phyloP scores from a whole-genome alignment of 768 basidiomycete species.

The Lactifluus pinguis region DNA sequence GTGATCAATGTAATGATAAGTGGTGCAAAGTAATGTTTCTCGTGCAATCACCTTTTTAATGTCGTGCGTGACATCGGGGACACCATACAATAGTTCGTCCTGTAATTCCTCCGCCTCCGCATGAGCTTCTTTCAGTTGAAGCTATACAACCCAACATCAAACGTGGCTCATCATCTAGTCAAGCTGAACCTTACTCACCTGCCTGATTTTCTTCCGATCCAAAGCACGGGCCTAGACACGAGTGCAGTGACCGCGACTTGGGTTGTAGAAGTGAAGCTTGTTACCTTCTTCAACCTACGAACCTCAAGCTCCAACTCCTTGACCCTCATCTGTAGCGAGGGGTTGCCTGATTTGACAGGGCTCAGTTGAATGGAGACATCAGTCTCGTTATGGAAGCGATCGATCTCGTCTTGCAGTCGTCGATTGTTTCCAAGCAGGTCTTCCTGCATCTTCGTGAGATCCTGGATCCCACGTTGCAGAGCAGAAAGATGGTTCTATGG shows the following conservation, averaged over 20 bases:
- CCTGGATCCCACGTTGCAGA: slow-evolving; percentile 1
- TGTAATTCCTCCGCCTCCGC: slow-evolving; percentile 32
- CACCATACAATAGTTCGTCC: slow-evolving; percentile 23
- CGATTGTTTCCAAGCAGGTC: background rate
- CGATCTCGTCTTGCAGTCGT: slow-evolving; percentile 2
- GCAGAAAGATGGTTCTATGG: slow-evolving; percentile 8
- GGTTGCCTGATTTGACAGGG: background rate
- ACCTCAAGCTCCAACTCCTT: slow-evolving; percentile 20
- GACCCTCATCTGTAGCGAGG: slow-evolving; percentile 19
- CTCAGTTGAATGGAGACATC: background rate
- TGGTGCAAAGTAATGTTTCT: background rate
- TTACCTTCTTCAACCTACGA: slow-evolving; percentile 23
- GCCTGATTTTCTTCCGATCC: slow-evolving; percentile 5
- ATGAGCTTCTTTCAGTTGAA: slow-evolving; percentile 28
- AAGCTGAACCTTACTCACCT: background rate
- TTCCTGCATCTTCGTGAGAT: background rate
- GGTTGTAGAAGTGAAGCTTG: background rate
- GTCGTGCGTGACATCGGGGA: slow-evolving; percentile 27
- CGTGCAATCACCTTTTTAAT: slow-evolving; percentile 34
- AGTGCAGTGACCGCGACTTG: background rate
- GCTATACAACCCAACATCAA: slow-evolving; percentile 14
- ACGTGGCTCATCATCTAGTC: slow-evolving; percentile 3
- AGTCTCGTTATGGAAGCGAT: slow-evolving; percentile 4
- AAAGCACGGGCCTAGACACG: slow-evolving; percentile 12
- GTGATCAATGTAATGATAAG: background rate